A percentile compares a stretch with the other conserved stretches of the same genome.
Evolutionary conservation across 257 asterid species (phyloP).

Genomic region (Fraxinus quadrangulata): DNA sequence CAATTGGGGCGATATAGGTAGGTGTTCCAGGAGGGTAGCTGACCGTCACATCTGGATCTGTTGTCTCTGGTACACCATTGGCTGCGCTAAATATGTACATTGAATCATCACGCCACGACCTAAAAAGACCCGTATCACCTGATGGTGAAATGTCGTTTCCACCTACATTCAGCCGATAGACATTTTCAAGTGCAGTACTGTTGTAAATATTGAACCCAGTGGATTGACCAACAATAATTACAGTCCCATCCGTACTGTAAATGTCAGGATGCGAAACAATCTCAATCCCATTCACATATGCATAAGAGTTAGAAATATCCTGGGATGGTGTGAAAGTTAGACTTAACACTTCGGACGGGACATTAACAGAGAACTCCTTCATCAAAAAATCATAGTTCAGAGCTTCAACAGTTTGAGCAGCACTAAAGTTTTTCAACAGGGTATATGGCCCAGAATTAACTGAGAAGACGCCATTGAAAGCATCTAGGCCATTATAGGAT

Average conservation of each 20-base stretch:
- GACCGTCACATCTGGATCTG: slow-evolving; percentile 42
- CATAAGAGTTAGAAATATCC: slow-evolving; percentile 48
- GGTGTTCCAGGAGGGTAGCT: slow-evolving; percentile 35
- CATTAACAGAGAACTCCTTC: slow-evolving; percentile 77
- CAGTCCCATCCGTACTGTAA: slow-evolving; percentile 56
- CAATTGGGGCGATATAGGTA: slow-evolving; percentile 48
- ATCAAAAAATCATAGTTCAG: slow-evolving; percentile 63
- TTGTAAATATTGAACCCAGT: slow-evolving; percentile 47
- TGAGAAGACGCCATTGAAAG: slow-evolving; percentile 58
- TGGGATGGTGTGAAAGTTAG: slow-evolving; percentile 65
- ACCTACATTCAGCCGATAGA: slow-evolving; percentile 81
- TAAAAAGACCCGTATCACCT: slow-evolving; percentile 50
- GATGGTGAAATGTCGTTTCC: slow-evolving; percentile 83
- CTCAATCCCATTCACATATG: slow-evolving; percentile 84
- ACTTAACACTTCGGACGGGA: slow-evolving; percentile 41
- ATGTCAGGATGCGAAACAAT: slow-evolving; percentile 84
- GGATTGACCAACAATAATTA: slow-evolving; percentile 45
- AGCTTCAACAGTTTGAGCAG: slow-evolving; percentile 59
- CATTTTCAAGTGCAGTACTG: slow-evolving; percentile 69
- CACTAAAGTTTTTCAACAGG: slow-evolving; percentile 74
- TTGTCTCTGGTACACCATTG: slow-evolving; percentile 36
- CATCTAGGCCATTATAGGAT: slow-evolving; percentile 52
- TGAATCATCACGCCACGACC: slow-evolving; percentile 54
- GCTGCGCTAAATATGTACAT: slow-evolving; percentile 43
- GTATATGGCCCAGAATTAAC: slow-evolving; percentile 57